A percentile compares a stretch with the other conserved stretches of the same genome.
Conservation (phyloP, 257 asterid genomes). For the Salvia hispanica region DNA sequence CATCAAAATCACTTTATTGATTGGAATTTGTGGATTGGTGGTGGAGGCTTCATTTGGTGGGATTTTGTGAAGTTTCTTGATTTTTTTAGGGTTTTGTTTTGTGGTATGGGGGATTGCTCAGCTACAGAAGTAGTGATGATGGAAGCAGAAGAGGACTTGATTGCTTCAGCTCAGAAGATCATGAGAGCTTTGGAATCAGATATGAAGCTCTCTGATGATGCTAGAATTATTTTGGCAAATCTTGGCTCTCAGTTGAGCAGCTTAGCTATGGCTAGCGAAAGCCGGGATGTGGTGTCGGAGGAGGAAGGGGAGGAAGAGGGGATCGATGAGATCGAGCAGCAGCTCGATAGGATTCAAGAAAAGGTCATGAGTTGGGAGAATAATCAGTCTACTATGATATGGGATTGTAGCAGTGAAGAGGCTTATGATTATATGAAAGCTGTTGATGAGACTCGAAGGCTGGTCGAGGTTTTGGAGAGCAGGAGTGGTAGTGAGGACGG, state of each 20-base stretch:
- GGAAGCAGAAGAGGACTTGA: conserved; percentile 75
- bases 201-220: conserved; percentile 51
- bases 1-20: not conserved
- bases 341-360: conserved; percentile 54
- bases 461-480: conserved; percentile 60
- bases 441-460: conserved; percentile 64
- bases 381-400: conserved; percentile 57
- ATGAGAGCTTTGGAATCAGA: conserved; percentile 57
- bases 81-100: conserved; percentile 28
- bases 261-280: conserved; percentile 41
- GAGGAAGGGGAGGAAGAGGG: conserved; percentile 35
- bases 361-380: conserved; percentile 78
- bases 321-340: conserved; percentile 54
- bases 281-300: conserved; percentile 20
- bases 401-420: conserved; percentile 83
- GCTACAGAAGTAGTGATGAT: conserved; percentile 42
- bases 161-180: conserved; percentile 66
- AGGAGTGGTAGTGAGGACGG: conserved; percentile 42
- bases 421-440: conserved; percentile 65
- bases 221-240: conserved; percentile 64
- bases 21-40: conserved; percentile 16
- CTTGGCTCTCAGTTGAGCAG: conserved; percentile 64
- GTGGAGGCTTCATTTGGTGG: conserved; percentile 10
- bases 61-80: conserved; percentile 12
- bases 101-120: conserved; percentile 60